Percentiles rank a stretch among this genome's conserved stretches.
These are phyloP conservation scores for Teratosphaeriaceae sp. DNA, from an alignment of 2,329 filamentous ascomycete genomes.

Conservation along the genomic window DNA sequence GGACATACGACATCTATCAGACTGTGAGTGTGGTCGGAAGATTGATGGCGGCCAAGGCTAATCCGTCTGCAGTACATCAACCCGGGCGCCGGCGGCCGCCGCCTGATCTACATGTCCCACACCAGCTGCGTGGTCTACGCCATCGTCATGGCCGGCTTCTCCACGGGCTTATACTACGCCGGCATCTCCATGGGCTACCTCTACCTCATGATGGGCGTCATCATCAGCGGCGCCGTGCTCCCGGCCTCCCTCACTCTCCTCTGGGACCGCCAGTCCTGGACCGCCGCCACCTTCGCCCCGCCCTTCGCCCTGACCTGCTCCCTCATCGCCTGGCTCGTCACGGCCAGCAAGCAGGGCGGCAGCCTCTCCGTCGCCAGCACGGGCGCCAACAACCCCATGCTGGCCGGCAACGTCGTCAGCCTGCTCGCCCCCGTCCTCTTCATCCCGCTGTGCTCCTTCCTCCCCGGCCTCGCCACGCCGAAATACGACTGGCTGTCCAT, in stretches of 20 bases:
- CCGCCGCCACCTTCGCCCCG: conserved; percentile 63
- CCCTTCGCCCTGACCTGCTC: conserved; percentile 62
- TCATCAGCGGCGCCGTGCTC: conserved; percentile 71
- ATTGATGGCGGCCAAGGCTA: too few species aligned
- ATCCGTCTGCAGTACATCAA: conserved; percentile 57
- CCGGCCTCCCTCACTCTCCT: conserved; percentile 74
- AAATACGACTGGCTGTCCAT: conserved; percentile 85
- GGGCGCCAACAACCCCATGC: conserved; percentile 57
- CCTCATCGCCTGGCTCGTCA: conserved; percentile 72
- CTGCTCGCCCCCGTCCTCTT: conserved; percentile 70
- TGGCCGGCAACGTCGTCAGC: conserved; percentile 78
- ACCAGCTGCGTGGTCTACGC: conserved; percentile 67
- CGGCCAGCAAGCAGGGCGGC: conserved; percentile 62
- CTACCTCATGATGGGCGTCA: conserved; percentile 85
- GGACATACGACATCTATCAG: conserved; percentile 83
- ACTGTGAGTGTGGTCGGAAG: conserved; percentile 45
- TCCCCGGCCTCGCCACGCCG: conserved; percentile 52
- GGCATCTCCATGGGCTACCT: conserved; percentile 79
- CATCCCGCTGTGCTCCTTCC: conserved; percentile 66
- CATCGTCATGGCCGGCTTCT: conserved; percentile 69
- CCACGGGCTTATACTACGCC: conserved; percentile 58
- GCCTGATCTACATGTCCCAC: conserved; percentile 75
- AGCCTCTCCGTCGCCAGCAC: conserved; percentile 65
- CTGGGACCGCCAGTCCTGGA: conserved; percentile 74
- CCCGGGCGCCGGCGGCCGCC: conserved; percentile 64